These are phyloP conservation scores for Globisporangium heterothallicum DNA, from an alignment of 352 stramenopile species.

Conservation along the genomic window DNA sequence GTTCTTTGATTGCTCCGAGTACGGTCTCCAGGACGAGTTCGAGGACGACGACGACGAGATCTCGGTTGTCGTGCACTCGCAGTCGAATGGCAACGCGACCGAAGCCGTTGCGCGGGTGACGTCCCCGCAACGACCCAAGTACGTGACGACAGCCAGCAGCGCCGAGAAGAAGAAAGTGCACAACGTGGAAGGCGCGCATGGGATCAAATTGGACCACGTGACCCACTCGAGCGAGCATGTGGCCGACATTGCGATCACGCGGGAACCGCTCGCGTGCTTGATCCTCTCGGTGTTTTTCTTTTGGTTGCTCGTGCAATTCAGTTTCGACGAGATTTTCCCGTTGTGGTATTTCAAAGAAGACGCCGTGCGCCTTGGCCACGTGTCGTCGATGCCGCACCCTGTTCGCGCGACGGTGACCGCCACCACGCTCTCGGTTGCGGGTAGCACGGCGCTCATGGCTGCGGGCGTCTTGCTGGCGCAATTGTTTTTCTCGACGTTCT, in stretches of 20 bases:
- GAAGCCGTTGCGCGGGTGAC: constrained; percentile 28
- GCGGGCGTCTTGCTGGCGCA: constrained; percentile 47
- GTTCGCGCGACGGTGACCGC: constrained; percentile 38
- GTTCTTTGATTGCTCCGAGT: constrained; percentile 78
- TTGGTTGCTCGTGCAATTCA: constrained; percentile 64
- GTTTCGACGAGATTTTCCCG: constrained; percentile 76
- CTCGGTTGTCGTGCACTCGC: constrained; percentile 71
- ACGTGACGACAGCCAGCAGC: constrained; percentile 10
- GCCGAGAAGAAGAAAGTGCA: constrained; percentile 11
- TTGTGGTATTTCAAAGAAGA: constrained; percentile 80
- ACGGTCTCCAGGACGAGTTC: constrained; percentile 59
- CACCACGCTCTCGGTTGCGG: constrained; percentile 52
- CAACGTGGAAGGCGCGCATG: constrained; percentile 21
- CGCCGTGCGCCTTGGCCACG: background rate
- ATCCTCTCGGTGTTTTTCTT: constrained; percentile 68
- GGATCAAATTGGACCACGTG: constrained; percentile 11
- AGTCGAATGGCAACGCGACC: constrained; percentile 27
- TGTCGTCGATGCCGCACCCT: constrained; percentile 18
- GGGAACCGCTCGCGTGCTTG: constrained; percentile 59
- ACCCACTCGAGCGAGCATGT: constrained; percentile 12
- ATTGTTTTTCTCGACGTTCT: constrained; percentile 42
- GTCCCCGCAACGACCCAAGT: constrained; percentile 1
- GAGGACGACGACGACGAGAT: constrained; percentile 61
- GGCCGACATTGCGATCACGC: constrained; percentile 53
- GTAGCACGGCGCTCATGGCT: constrained; percentile 46